phyloP scores from a whole-genome alignment of 345 rosid species.

The Hypericum perforatum region DNA sequence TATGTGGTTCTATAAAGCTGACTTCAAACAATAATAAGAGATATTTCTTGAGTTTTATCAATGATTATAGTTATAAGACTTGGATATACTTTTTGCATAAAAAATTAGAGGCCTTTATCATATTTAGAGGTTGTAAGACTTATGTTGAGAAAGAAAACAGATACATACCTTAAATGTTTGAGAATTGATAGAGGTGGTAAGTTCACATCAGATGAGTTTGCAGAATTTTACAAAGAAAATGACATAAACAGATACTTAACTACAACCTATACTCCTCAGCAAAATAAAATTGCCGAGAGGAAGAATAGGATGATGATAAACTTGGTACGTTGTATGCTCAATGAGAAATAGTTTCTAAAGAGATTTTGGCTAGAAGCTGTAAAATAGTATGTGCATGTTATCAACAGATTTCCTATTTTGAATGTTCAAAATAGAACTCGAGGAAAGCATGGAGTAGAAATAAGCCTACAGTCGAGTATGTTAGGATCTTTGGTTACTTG shows the following conservation, averaged over 20 bases:
- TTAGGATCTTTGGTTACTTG: constrained; percentile 2
- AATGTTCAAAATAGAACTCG: not conserved
- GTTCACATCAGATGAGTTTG: not conserved
- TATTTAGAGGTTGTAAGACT: not conserved
- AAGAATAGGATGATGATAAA: not conserved
- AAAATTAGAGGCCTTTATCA: not conserved
- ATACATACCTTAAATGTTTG: not conserved
- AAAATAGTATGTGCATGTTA: not conserved
- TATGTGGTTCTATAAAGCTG: too few relatives aligned
- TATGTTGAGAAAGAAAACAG: not conserved
- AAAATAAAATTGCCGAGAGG: not conserved
- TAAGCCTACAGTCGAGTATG: not conserved
- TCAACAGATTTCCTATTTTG: not conserved
- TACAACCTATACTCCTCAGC: not conserved
- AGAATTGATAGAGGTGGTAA: not conserved
- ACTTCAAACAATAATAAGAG: too few relatives aligned
- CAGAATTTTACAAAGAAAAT: not conserved
- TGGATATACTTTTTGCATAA: too few relatives aligned
- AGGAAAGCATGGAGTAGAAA: constrained; percentile 2
- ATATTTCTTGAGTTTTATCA: too few relatives aligned
- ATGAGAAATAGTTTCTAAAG: not conserved
- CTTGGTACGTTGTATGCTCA: not conserved
- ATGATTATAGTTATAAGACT: too few relatives aligned
- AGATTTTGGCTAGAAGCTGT: not conserved
- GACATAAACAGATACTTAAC: not conserved